A percentile compares a stretch with the other conserved stretches of the same genome.
Evolutionary conservation across 345 rosid species (phyloP).

Genomic region (Hypericum androsaemum): DNA sequence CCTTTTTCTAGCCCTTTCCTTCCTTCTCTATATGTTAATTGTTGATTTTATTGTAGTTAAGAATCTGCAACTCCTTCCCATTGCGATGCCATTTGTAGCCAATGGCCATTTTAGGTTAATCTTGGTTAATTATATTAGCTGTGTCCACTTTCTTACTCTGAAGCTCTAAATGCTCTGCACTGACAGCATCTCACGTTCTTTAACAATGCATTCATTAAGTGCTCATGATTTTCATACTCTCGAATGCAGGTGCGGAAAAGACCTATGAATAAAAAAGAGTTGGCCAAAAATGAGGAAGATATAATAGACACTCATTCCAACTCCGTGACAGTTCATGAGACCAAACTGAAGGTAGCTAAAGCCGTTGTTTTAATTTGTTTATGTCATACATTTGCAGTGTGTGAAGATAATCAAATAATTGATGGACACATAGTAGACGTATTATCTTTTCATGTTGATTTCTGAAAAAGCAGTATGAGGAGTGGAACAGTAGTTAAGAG

Average conservation of each 20-base stretch:
- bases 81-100: background rate
- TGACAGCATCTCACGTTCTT: too few relatives aligned
- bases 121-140: too few relatives aligned
- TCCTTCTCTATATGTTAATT: background rate
- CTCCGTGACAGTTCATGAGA: conserved; percentile 77
- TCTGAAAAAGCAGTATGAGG: too few relatives aligned
- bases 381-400: background rate
- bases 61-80: too few relatives aligned
- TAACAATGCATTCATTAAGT: too few relatives aligned
- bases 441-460: too few relatives aligned
- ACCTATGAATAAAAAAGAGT: conserved; percentile 91
- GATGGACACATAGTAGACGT: too few relatives aligned
- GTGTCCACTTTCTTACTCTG: too few relatives aligned
- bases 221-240: conserved; percentile 1
- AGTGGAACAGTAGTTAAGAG: too few relatives aligned
- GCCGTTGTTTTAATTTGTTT: conserved; percentile 2
- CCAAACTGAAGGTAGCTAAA: conserved; percentile 73
- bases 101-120: too few relatives aligned
- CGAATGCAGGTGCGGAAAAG: conserved; percentile 82
- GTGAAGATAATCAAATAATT: background rate
- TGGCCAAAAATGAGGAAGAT: conserved; percentile 89
- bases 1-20: background rate
- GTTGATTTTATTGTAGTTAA: background rate
- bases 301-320: conserved; percentile 70
- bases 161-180: too few relatives aligned